Base-by-base conservation (phyloP, 2,329 filamentous ascomycete species). In the Penicillium sp. region DNA sequence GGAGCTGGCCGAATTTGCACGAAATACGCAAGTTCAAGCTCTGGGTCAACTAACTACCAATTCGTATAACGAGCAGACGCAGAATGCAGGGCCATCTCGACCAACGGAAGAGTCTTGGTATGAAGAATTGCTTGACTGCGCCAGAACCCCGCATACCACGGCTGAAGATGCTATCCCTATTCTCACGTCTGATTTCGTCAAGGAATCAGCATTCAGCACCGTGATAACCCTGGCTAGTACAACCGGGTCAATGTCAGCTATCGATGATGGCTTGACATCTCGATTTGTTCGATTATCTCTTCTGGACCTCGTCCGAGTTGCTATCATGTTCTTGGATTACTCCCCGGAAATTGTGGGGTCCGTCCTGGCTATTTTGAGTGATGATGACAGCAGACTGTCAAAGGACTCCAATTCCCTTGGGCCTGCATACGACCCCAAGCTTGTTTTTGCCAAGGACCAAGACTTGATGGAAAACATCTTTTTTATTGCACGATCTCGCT, bases 401-500 rank as follows among this genome's bases (percentile, higher is more conserved):
- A 67, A 63, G 55, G 51, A 56, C 11, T 50, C 59, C 3, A 40
- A 53, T 13, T 51, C 57, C 9, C 54, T 63, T 18, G 59, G 59
- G 34, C 51, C 61, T 45, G 55, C 59, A 16, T 69, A 60, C 38
- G 71, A 74, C 40, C 72, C 82, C 64, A 70, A 75, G n/a, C 70
- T 72, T n/a, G 74, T 75, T 18, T 83, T 88, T 59, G 72, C 86
- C 23, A 73, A 79, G 16, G 84, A 89, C 59, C 70, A 78, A 18
- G 66, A 78, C 7, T 72, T 91, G 16, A 78, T 88, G 66, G 78
- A 76, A 27, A 70, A 73, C 16, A 72, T 88, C 58, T 84, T 96
- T 30, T 78, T 83, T 46, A 83, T 89, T 67, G 85, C 92, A 7
- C 81, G 87, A 40, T 82, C 84, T 56, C 86, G 93, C 51, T 97